Evolutionary conservation across 352 stramenopile genomes (phyloP).

Genomic region (Phytophthora parvispora): DNA sequence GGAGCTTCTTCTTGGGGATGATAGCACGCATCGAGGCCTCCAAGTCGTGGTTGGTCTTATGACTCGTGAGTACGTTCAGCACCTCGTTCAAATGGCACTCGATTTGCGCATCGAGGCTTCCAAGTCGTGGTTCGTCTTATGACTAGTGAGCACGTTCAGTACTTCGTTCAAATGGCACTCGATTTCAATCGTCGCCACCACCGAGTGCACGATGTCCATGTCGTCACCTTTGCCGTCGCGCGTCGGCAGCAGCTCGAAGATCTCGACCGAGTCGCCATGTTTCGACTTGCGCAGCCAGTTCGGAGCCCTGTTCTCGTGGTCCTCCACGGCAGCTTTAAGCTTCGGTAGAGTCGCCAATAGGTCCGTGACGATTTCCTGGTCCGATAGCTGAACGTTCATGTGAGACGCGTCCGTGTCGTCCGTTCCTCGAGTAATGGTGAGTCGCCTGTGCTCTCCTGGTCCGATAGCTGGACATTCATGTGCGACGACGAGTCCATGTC

Average conservation of each 20-base stretch:
- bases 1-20: conserved; percentile 41
- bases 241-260: conserved; percentile 55
- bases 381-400: conserved; percentile 36
- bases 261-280: conserved; percentile 54
- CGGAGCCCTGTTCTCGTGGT: conserved; percentile 35
- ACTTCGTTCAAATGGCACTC: conserved; percentile 74
- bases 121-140: conserved; percentile 53
- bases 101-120: conserved; percentile 57
- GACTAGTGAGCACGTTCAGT: conserved; percentile 64
- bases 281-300: conserved; percentile 59
- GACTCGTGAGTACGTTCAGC: conserved; percentile 61
- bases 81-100: conserved; percentile 71
- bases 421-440: conserved; percentile 31
- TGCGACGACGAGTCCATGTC: conserved; percentile 17
- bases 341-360: conserved; percentile 55
- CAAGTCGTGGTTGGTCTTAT: conserved; percentile 51
- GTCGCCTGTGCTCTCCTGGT: conserved; percentile 19
- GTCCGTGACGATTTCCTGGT: conserved; percentile 55
- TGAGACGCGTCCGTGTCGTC: conserved; percentile 11
- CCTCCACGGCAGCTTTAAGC: conserved; percentile 49
- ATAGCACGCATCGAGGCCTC: conserved; percentile 59
- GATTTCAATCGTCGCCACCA: conserved; percentile 62
- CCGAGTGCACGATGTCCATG: conserved; percentile 62
- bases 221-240: conserved; percentile 44
- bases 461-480: too few relatives aligned